These are phyloP conservation scores for Hyphodiscus hymeniophilus DNA, from an alignment of 495 filamentous ascomycete species.

Conservation along the genomic window DNA sequence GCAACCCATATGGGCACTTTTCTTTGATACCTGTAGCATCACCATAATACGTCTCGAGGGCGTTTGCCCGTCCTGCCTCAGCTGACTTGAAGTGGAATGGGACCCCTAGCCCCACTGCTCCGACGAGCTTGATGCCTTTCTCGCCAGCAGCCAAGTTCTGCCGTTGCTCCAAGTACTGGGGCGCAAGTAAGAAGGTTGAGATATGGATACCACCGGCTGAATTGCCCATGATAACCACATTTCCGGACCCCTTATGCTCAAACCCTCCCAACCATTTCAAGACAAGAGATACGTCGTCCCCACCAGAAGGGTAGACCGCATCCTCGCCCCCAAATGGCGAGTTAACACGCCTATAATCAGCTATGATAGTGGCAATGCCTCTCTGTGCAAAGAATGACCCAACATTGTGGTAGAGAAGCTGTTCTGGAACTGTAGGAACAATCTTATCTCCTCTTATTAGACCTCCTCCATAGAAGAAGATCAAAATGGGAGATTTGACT, in stretches of 20 bases:
- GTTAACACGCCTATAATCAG: conserved; percentile 33
- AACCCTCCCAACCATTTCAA: conserved; percentile 28
- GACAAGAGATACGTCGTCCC: conserved; percentile 28
- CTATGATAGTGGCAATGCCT: conserved; percentile 29
- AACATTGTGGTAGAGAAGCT: conserved; percentile 30
- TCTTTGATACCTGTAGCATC: conserved; percentile 18
- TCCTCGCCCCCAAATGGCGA: conserved; percentile 11
- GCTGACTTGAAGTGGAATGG: conserved; percentile 29
- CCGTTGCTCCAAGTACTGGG: conserved; percentile 22
- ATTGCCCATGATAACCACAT: conserved; percentile 35
- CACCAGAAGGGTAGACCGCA: conserved; percentile 11
- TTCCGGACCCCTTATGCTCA: conserved; percentile 21
- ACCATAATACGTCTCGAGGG: conserved; percentile 26
- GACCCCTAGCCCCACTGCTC: conserved; percentile 27
- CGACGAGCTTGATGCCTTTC: conserved; percentile 25
- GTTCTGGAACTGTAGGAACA: conserved; percentile 21
- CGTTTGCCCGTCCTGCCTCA: conserved; percentile 13
- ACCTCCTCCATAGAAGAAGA: conserved; percentile 38
- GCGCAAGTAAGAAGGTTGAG: conserved; percentile 29
- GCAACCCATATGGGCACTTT: conserved; percentile 24
- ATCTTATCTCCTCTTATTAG: conserved; percentile 28
- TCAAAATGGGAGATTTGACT: conserved; percentile 24
- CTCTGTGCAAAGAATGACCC: conserved; percentile 33
- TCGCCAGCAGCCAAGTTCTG: conserved; percentile 15
- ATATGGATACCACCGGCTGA: conserved; percentile 35